These are phyloP conservation scores for Oropetium thomaeum DNA, from an alignment of 176 grass and related monocot species.

Conservation along the genomic window DNA sequence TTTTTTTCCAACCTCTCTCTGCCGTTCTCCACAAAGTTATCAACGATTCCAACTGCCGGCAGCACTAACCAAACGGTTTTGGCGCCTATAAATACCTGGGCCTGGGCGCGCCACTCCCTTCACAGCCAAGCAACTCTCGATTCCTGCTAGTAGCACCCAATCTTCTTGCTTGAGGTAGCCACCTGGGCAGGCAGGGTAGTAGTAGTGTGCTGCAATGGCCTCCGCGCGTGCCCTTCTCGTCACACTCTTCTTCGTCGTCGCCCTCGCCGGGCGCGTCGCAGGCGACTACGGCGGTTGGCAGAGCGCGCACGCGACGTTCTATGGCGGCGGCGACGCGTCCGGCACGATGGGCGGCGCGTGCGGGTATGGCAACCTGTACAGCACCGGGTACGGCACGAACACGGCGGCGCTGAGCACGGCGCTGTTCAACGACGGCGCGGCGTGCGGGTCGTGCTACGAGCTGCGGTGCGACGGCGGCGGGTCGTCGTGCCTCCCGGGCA, in stretches of 20 bases:
- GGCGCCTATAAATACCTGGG: constrained; percentile 53
- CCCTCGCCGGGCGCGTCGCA: constrained; percentile 25
- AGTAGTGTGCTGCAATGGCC: constrained; percentile 39
- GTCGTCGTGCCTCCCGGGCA: constrained; percentile 54
- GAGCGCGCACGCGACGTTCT: constrained; percentile 85
- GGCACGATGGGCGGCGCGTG: constrained; percentile 96
- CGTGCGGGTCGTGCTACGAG: constrained; percentile 66
- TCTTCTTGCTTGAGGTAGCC: no score
- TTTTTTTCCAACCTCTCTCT: not conserved
- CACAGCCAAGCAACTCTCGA: constrained; percentile 55
- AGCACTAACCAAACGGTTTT: constrained; percentile 5
- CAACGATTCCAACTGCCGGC: constrained; percentile 57
- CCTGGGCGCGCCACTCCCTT: constrained; percentile 45
- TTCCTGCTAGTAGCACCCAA: not conserved
- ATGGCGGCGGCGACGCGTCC: constrained; percentile 75
- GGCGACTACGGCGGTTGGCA: constrained; percentile 62
- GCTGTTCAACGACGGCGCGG: constrained; percentile 74
- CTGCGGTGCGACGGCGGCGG: constrained; percentile 53
- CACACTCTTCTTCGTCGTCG: constrained; percentile 39
- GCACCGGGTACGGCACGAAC: constrained; percentile 80
- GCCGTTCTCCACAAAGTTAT: constrained; percentile 20
- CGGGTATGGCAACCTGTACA: constrained; percentile 94
- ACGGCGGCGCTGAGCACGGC: constrained; percentile 92
- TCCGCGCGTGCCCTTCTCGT: constrained; percentile 34
- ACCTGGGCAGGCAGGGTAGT: not conserved